phyloP scores from a whole-genome alignment of 2,329 filamentous ascomycete species.

The Alternaria postmessia region DNA sequence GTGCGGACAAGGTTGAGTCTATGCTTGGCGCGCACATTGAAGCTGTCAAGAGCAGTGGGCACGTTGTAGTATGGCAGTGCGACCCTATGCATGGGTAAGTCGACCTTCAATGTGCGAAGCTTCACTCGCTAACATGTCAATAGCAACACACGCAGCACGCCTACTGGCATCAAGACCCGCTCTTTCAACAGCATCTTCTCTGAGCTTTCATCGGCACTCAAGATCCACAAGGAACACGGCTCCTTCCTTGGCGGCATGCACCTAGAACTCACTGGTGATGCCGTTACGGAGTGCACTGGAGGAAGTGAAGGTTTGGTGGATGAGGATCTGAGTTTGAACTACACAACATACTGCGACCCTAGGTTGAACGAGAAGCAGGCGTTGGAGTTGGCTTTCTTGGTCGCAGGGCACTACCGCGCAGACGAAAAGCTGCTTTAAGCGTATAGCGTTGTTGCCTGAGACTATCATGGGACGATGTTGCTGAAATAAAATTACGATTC shows the following conservation, averaged over 20 bases:
- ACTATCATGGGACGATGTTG: not conserved
- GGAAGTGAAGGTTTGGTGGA: slow-evolving; percentile 88
- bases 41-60: slow-evolving; percentile 81
- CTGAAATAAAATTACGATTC: not conserved
- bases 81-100: slow-evolving; percentile 92
- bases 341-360: slow-evolving; percentile 96
- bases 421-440: slow-evolving; percentile 38
- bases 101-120: not conserved
- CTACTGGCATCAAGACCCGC: slow-evolving; percentile 86
- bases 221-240: slow-evolving; percentile 81
- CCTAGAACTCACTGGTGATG: slow-evolving; percentile 92
- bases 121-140: slow-evolving; percentile 14
- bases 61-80: slow-evolving; percentile 92
- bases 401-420: slow-evolving; percentile 79
- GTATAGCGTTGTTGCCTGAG: not conserved
- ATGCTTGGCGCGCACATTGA: slow-evolving; percentile 87
- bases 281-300: slow-evolving; percentile 94
- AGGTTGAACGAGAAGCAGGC: slow-evolving; percentile 97
- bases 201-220: slow-evolving; percentile 83
- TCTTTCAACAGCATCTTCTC: slow-evolving; percentile 89
- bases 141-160: slow-evolving; percentile 69
- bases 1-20: slow-evolving; percentile 75
- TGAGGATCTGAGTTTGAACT: slow-evolving; percentile 87
- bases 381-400: slow-evolving; percentile 89
- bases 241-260: slow-evolving; percentile 94